These are phyloP conservation scores for Elongisporangium senticosum DNA, from an alignment of 352 stramenopile genomes.

Conservation along the genomic window DNA sequence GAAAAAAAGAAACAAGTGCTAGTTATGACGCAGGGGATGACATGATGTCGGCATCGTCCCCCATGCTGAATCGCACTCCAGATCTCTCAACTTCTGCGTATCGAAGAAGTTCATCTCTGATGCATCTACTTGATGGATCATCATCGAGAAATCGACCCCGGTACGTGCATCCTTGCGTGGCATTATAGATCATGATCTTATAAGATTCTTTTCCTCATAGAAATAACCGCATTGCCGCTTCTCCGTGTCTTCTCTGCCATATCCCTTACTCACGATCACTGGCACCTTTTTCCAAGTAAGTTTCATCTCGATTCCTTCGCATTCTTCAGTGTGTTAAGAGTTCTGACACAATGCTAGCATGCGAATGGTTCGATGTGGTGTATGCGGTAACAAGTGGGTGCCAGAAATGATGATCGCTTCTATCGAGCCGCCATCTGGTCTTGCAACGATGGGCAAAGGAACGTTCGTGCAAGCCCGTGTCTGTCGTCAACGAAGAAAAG, in stretches of 20 bases:
- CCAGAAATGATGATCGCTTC: constrained; percentile 92
- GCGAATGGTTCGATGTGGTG: constrained; percentile 94
- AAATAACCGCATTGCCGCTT: constrained; percentile 40
- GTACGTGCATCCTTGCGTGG: constrained; percentile 10
- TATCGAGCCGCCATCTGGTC: constrained; percentile 73
- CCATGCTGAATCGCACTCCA: constrained; percentile 23
- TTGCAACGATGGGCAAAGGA: constrained; percentile 88
- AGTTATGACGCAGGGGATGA: constrained; percentile 43
- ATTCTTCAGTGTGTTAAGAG: background rate
- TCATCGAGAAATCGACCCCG: constrained; percentile 21
- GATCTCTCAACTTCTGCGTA: constrained; percentile 31
- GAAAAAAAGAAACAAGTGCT: constrained; percentile 19
- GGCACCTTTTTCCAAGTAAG: constrained; percentile 93
- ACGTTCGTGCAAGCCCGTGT: constrained; percentile 96
- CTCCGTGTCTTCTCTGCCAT: constrained; percentile 93
- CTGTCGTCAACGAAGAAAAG: constrained; percentile 89
- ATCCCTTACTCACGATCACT: constrained; percentile 95
- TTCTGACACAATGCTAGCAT: constrained; percentile 53
- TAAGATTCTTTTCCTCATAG: constrained; percentile 12
- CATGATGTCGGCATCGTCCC: constrained; percentile 22
- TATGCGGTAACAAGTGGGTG: constrained; percentile 98
- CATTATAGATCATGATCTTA: background rate
- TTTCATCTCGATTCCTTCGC: background rate
- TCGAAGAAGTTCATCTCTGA: constrained; percentile 37
- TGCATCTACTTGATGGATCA: constrained; percentile 11